Base-by-base conservation (phyloP, 2,329 filamentous ascomycete genomes). In the Rutstroemia sp. region DNA sequence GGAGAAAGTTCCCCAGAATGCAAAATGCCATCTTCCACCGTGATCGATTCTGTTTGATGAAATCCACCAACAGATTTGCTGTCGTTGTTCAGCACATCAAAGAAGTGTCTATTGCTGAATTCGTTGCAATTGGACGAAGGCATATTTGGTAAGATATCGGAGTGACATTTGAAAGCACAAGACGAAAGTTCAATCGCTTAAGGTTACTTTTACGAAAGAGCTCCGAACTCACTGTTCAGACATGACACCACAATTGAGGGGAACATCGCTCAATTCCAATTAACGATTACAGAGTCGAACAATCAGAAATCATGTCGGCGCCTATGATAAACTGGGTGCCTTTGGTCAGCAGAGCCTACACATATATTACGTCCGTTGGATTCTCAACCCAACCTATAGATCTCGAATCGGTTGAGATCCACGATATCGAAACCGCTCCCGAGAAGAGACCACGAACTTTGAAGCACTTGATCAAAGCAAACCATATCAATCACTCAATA, bases 401-500 rank as follows among this genome's bases (percentile, higher is more conserved):
- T 52, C 69, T 96, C 6, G 78, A 87, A 8, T 76, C 87, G 0
- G 85, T 92, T 55, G 77, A 88, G 61, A 78, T 90, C 57, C 84
- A 95, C 72, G 82, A 88, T 70, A 80, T 96, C 65, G 92, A 97
- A 73, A 87, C 86, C 5, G 79, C 84, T 49, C 79, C 85, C 8
- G 90, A 95, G 68, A 92, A 90, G 71, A 79, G 88, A 56, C 84
- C 87, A 18, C 79, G 92, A 59, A 89, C 89, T 19, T 78, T 99
- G 60, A 96, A 95, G 74, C 91, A 97, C 72, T 77, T 99, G 14
- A 72, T 99, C 59, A 90, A 88, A 71, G 86, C 92, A 52, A 97
- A 97, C 70, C 94, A 99, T 74, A 86, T 86, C 63, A 96, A 94
- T 69, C 82, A 95, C 72, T 83, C 90, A 34, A 85, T 97, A 63